Evolutionary conservation across 495 filamentous ascomycete genomes (phyloP).

Genomic region (Cercophora scortea): DNA sequence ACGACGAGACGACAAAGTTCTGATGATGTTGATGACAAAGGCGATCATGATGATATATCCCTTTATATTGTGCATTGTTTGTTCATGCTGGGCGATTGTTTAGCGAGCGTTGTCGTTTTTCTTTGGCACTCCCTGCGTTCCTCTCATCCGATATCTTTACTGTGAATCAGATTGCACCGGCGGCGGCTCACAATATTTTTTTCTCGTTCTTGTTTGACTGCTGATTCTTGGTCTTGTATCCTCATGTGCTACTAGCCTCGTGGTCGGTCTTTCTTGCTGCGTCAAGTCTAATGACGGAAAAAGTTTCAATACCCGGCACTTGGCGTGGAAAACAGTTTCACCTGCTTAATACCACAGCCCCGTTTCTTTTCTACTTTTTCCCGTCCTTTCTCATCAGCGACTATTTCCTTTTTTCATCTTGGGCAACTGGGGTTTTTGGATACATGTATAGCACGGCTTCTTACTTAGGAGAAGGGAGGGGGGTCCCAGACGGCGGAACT

Average conservation of each 20-base stretch:
- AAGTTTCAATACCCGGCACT: constrained; percentile 14
- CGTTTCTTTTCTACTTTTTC: no score
- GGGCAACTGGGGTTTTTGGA: no score
- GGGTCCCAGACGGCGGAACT: no score
- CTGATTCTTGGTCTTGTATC: constrained; percentile 3
- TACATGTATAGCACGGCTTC: no score
- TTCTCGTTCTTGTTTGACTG: constrained; percentile 3
- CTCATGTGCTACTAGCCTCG: constrained; percentile 6
- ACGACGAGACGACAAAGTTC: constrained; percentile 14
- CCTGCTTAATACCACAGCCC: constrained; percentile 5
- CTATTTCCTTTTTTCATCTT: no score
- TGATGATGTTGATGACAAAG: constrained; percentile 14
- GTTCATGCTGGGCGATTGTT: constrained; percentile 4
- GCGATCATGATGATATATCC: constrained; percentile 1
- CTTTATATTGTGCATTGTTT: not conserved
- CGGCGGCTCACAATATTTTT: constrained; percentile 1
- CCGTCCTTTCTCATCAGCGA: no score
- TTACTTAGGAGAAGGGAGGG: no score
- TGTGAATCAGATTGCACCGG: not conserved
- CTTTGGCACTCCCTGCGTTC: not conserved
- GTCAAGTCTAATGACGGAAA: constrained; percentile 8
- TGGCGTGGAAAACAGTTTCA: constrained; percentile 5
- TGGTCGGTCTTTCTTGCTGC: constrained; percentile 1
- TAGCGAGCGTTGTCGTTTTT: constrained; percentile 19
- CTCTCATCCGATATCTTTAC: not conserved